Percentiles rank a stretch among this genome's conserved stretches.
Conservation (phyloP, 2,329 filamentous ascomycete genomes). For the Paecilomyces niveus region DNA sequence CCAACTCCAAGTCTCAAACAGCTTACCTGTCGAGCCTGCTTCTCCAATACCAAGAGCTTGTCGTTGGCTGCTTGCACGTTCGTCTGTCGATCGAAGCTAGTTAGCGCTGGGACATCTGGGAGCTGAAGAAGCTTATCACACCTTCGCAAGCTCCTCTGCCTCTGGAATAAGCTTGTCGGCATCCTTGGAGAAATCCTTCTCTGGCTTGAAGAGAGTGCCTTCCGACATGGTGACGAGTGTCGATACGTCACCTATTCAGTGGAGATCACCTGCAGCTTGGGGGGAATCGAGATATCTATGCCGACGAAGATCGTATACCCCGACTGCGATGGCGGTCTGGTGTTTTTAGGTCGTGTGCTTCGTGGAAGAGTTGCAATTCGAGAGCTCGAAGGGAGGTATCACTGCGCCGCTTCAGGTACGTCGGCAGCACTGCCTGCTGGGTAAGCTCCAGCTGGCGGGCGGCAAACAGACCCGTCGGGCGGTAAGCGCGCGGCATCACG, state of each 20-base stretch:
- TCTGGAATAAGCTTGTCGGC: conserved; percentile 87
- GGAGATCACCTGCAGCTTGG: background rate
- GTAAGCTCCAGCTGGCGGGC: background rate
- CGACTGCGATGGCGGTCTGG: background rate
- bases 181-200: conserved; percentile 98
- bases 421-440: background rate
- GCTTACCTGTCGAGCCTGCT: conserved; percentile 86
- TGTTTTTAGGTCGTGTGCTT: too few species aligned
- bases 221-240: conserved; percentile 63
- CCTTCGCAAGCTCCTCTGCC: conserved; percentile 82
- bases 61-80: conserved; percentile 85
- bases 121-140: conserved; percentile 32
- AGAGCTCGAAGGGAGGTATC: background rate
- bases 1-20: conserved; percentile 16
- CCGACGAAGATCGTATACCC: background rate
- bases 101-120: conserved; percentile 12
- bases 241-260: conserved; percentile 6
- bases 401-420: background rate
- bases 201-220: conserved; percentile 72
- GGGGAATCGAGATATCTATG: background rate
- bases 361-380: background rate
- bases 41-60: conserved; percentile 86
- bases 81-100: conserved; percentile 21
- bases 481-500: background rate
- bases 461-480: too few species aligned